A percentile compares a stretch with the other conserved stretches of the same genome.
Evolutionary conservation across 2,329 filamentous ascomycete species (phyloP).

Genomic region (Fusarium sp.): DNA sequence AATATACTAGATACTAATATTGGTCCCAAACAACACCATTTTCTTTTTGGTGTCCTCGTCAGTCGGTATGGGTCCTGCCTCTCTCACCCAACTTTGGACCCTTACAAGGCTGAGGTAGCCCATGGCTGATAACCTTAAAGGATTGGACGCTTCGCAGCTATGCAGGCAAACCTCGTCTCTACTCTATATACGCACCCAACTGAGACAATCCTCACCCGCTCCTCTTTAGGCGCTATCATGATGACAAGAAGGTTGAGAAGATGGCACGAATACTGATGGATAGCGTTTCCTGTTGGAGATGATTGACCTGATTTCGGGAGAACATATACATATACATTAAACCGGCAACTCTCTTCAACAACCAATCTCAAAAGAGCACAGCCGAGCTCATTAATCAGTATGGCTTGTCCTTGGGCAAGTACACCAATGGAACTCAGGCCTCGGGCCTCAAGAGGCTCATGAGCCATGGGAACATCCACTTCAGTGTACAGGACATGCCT

Average conservation of each 20-base stretch:
- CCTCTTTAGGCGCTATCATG: not conserved
- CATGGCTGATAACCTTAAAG: not conserved
- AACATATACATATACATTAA: too few relatives aligned
- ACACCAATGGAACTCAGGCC: too few relatives aligned
- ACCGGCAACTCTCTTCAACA: not conserved
- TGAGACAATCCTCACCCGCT: not conserved
- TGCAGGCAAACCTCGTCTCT: not conserved
- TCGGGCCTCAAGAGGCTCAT: too few relatives aligned
- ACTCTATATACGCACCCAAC: not conserved
- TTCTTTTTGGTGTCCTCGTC: not conserved
- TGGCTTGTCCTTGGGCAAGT: not conserved
- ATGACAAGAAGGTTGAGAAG: not conserved
- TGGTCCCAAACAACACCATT: accelerated
- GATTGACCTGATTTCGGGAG: not conserved
- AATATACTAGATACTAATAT: not conserved
- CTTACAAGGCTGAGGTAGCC: not conserved
- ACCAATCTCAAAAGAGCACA: not conserved
- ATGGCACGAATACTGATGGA: not conserved
- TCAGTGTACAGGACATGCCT: not conserved
- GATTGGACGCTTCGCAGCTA: not conserved
- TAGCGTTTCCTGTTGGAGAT: not conserved
- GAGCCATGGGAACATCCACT: not conserved
- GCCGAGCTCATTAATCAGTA: not conserved
- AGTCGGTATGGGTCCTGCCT: not conserved
- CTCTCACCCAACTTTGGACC: not conserved